Conservation (phyloP, 2,329 filamentous ascomycete species). For the Chaetomium strumarium region DNA sequence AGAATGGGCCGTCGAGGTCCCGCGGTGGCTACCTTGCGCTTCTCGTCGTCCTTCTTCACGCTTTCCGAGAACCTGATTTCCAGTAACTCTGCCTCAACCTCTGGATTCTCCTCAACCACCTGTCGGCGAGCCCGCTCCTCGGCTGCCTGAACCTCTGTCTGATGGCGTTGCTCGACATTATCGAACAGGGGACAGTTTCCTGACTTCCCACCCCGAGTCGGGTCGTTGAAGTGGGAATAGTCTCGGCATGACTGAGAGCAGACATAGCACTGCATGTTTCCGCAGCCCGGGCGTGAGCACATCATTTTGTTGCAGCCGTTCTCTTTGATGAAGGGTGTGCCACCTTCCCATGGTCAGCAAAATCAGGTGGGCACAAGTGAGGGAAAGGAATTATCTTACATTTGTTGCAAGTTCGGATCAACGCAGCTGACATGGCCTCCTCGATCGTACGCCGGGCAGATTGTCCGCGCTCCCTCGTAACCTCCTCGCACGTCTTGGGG, state of each 20-base stretch:
- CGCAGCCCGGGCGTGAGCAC: slow-evolving; percentile 52
- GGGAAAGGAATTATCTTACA: slow-evolving; percentile 34
- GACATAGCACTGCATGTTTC: slow-evolving; percentile 59
- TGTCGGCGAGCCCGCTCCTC: slow-evolving; percentile 52
- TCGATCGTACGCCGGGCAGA: slow-evolving; percentile 63
- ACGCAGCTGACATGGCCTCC: slow-evolving; percentile 75
- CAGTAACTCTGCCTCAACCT: slow-evolving; percentile 51
- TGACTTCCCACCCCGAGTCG: slow-evolving; percentile 37
- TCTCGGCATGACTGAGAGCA: slow-evolving; percentile 57
- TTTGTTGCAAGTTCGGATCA: slow-evolving; percentile 71
- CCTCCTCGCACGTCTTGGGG: slow-evolving; percentile 65
- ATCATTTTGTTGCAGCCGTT: slow-evolving; percentile 79
- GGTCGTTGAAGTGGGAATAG: slow-evolving; percentile 67
- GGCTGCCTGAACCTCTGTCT: slow-evolving; percentile 57
- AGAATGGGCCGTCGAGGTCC: neutral
- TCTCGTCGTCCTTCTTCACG: slow-evolving; percentile 40
- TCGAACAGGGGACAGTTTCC: slow-evolving; percentile 66
- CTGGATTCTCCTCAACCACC: slow-evolving; percentile 53
- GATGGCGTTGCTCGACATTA: slow-evolving; percentile 51
- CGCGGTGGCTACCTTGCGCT: slow-evolving; percentile 16
- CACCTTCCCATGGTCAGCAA: slow-evolving; percentile 36
- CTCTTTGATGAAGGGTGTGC: slow-evolving; percentile 73
- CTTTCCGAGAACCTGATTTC: slow-evolving; percentile 53
- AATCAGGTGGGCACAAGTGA: neutral
- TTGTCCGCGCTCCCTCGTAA: slow-evolving; percentile 52